These are phyloP conservation scores for Pseudogymnoascus sp. DNA, from an alignment of 2,329 filamentous ascomycete genomes.

Conservation along the genomic window DNA sequence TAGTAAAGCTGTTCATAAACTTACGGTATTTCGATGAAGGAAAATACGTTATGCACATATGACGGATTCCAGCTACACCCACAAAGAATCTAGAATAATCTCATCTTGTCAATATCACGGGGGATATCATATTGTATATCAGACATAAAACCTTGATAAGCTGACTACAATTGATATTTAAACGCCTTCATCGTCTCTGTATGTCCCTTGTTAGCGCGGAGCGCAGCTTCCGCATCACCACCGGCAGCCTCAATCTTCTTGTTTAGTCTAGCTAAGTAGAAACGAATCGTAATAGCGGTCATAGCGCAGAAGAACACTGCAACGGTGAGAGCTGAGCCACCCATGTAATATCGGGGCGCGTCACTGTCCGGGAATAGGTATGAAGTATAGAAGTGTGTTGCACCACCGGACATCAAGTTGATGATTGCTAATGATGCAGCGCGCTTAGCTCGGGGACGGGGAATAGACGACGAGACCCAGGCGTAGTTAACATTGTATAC, in stretches of 20 bases:
- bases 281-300: neutral
- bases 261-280: neutral
- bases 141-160: neutral
- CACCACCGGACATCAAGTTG: conserved; percentile 20
- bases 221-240: neutral
- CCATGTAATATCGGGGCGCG: conserved; percentile 28
- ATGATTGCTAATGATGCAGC: conserved; percentile 19
- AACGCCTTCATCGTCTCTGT: neutral
- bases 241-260: neutral
- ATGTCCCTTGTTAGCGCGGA: neutral
- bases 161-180: neutral
- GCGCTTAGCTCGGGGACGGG: conserved; percentile 14
- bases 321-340: conserved; percentile 11
- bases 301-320: neutral
- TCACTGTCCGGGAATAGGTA: conserved; percentile 29
- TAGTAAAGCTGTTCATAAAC: neutral
- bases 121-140: neutral
- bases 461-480: conserved; percentile 15
- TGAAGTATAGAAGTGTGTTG: conserved; percentile 25
- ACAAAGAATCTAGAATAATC: neutral
- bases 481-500: neutral
- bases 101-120: neutral
- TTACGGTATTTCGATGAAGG: neutral
- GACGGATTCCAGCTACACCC: neutral
- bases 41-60: neutral